Conservation (phyloP, 1,284 basidiomycete genomes). For the Trametes versicolor region DNA sequence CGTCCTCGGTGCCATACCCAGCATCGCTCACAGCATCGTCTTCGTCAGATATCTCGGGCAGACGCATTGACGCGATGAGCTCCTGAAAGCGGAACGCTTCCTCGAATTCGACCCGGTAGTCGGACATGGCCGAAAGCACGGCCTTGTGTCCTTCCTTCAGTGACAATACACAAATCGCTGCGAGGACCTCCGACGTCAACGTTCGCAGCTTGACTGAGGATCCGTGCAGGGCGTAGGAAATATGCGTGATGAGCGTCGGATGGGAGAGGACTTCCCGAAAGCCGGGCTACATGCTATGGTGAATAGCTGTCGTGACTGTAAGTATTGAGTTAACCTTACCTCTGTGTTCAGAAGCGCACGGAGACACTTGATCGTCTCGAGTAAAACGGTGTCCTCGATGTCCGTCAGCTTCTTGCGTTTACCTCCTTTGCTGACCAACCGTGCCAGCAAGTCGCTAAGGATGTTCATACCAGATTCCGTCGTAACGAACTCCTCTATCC, state of each 20-base stretch:
- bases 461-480: conserved; percentile 74
- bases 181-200: conserved; percentile 81
- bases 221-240: conserved; percentile 76
- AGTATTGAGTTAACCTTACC: conserved; percentile 53
- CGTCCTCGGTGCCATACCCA: conserved; percentile 60
- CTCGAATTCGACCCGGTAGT: conserved; percentile 76
- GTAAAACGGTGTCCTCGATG: conserved; percentile 71
- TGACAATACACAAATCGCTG: conserved; percentile 84
- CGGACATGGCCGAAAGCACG: conserved; percentile 83
- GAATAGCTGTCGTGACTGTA: conserved; percentile 17
- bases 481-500: conserved; percentile 82
- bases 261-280: conserved; percentile 77
- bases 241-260: conserved; percentile 75
- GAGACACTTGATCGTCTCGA: conserved; percentile 84
- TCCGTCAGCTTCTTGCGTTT: conserved; percentile 69
- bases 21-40: conserved; percentile 48
- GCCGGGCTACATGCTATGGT: conserved; percentile 55
- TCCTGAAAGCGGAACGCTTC: conserved; percentile 86
- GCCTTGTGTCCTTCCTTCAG: conserved; percentile 75
- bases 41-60: conserved; percentile 56
- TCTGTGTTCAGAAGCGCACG: conserved; percentile 88
- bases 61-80: conserved; percentile 71
- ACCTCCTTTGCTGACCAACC: conserved; percentile 69
- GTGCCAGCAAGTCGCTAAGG: conserved; percentile 64
- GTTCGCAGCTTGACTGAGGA: conserved; percentile 78